Evolutionary conservation across 257 asterid species (phyloP).

Genomic region (Misopates orontium): DNA sequence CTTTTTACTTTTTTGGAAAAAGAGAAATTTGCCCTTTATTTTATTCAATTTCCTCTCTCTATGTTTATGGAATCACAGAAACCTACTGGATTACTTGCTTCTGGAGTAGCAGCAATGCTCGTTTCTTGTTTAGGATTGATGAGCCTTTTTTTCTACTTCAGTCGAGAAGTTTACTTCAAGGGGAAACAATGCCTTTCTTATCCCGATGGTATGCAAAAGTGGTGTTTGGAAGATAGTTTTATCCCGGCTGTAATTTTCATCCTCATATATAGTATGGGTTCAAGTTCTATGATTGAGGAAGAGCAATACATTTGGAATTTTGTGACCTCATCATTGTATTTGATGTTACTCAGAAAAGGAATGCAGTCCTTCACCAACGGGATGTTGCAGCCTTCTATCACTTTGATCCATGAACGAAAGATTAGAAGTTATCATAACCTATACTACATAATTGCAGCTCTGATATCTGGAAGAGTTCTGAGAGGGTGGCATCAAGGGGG

Average conservation of each 20-base stretch:
- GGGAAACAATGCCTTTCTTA: conserved; percentile 27
- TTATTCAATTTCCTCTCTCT: conserved; percentile 7
- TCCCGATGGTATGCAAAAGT: conserved; percentile 27
- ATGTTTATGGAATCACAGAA: conserved; percentile 50
- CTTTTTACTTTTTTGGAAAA: conserved; percentile 10
- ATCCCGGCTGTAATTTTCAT: conserved; percentile 40
- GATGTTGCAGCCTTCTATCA: conserved; percentile 11
- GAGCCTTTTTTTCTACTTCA: conserved; percentile 46
- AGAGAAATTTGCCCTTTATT: neutral
- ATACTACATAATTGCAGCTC: conserved; percentile 41
- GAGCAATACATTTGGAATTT: conserved; percentile 92
- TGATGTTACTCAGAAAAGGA: conserved; percentile 64
- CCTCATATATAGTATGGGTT: conserved; percentile 74
- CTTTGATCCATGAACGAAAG: conserved; percentile 23
- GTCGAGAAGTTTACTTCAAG: conserved; percentile 39
- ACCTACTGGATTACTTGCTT: conserved; percentile 59
- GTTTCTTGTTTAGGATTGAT: conserved; percentile 59
- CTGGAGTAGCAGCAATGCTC: conserved; percentile 67
- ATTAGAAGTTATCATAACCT: conserved; percentile 30
- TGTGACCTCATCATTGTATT: conserved; percentile 59
- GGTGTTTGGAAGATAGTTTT: conserved; percentile 68
- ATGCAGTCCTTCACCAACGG: conserved; percentile 40
- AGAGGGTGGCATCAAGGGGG: conserved; percentile 99
- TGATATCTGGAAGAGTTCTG: conserved; percentile 72
- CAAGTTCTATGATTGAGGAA: conserved; percentile 96